Base-by-base conservation (phyloP, 441 rosid species). In the Francoa sonchifolia region DNA sequence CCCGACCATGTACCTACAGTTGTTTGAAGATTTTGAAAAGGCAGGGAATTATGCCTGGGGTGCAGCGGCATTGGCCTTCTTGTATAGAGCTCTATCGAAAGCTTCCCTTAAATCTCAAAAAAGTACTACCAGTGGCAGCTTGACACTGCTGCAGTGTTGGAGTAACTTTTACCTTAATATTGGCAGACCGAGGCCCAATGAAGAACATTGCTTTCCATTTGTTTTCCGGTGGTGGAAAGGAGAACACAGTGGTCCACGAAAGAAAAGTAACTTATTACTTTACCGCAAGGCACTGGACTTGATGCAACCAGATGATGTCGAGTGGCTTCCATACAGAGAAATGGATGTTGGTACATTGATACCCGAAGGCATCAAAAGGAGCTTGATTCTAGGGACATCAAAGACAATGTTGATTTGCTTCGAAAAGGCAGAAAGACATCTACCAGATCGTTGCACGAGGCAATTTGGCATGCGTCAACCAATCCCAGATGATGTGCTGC, bases 361-460 rank as follows among this genome's bases (percentile, higher is more conserved):
- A 63, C 93, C 96, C 1, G 79, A 76, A 48, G 62, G 65, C 47
- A 80, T 82, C 6, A 71, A 58, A 63, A 63, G 39, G 43, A 68
- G 72, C 39, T 58, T 90, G 62, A 65, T 65, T 67, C 56, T 90
- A 56, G 95, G 96, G 59, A 82, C 94, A 68, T 82, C 99, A 4
- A 85, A 72, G 67, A 80, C 99, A 25, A 90, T 82, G 96, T 76
- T 90, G 53, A 74, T 90, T 55, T 90, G 96, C 61, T 90, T 85
- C 52, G 99, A 85, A 64, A 90, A 90, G 85, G 96, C 99, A 12
- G 99, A 90, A 73, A 82, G 99, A 54, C 99, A 90, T 63, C 83
- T 90, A 3, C 93, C 99, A 50, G 84, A 86, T 67, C 96, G 99
- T 41, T 83, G 94, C 58, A 66, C 82, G 35, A 78, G 95, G 62